Conservation (phyloP, 371 early-diverging fungal species). For the Mycotypha africana region DNA sequence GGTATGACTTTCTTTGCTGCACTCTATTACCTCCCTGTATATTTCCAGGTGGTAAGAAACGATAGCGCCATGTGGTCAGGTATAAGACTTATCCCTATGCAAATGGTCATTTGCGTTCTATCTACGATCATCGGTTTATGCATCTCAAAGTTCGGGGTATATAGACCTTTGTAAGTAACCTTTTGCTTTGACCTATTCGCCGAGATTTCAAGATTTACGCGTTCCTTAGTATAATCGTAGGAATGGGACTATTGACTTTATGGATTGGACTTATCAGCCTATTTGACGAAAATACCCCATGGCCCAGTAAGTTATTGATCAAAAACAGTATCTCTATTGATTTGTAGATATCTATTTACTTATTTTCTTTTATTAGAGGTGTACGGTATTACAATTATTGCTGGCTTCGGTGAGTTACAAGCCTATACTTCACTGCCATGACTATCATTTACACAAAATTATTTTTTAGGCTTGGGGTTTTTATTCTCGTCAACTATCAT, state of each 20-base stretch:
- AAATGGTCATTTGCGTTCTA: constrained; percentile 30
- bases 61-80: constrained; percentile 53
- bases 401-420: constrained; percentile 28
- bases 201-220: too few species aligned
- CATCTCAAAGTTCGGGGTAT: constrained; percentile 44
- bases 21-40: constrained; percentile 65
- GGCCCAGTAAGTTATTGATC: constrained; percentile 15
- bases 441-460: too few species aligned
- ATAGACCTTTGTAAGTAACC: constrained; percentile 40
- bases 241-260: constrained; percentile 30
- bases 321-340: background rate
- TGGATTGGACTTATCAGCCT: constrained; percentile 28
- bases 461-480: constrained; percentile 19
- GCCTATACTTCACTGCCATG: background rate
- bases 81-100: constrained; percentile 48
- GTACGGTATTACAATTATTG: constrained; percentile 36
- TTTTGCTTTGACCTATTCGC: too few species aligned
- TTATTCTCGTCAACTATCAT: constrained; percentile 40
- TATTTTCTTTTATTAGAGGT: constrained; percentile 18
- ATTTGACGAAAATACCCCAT: constrained; percentile 22
- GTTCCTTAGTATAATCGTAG: constrained; percentile 30
- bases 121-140: constrained; percentile 32
- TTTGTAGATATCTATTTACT: background rate
- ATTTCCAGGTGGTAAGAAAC: constrained; percentile 68
- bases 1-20: constrained; percentile 51